Conservation (phyloP, 2,329 filamentous ascomycete species). For the Tolypocladium capitatum region DNA sequence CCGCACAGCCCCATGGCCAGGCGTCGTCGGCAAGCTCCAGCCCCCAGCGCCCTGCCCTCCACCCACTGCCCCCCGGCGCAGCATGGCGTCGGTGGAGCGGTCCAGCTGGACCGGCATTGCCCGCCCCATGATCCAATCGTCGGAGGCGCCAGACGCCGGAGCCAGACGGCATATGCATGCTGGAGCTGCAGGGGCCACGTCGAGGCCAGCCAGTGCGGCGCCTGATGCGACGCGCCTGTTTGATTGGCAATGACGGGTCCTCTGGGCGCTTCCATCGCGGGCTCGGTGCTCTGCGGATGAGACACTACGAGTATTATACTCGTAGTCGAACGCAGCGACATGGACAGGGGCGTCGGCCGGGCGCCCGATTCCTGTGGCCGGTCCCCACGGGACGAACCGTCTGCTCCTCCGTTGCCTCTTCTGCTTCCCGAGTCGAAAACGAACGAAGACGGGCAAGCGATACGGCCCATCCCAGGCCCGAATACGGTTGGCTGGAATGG, state of each 20-base stretch:
- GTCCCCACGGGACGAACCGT: no score
- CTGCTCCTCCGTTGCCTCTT: background rate
- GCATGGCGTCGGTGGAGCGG: background rate
- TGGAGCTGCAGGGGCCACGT: background rate
- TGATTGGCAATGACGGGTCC: background rate
- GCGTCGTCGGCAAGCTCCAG: background rate
- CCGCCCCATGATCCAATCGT: background rate
- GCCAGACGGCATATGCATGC: background rate
- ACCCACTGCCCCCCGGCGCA: no score
- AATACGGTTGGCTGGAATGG: background rate
- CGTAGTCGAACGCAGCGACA: no score
- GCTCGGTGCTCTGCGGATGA: background rate
- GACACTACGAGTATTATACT: no score
- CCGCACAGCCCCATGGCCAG: no score
- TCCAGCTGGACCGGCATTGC: background rate
- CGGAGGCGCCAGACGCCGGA: background rate
- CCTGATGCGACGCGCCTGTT: no score
- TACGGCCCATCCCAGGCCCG: background rate
- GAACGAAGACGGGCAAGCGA: background rate
- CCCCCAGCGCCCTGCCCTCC: background rate
- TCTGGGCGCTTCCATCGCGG: no score
- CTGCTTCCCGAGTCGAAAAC: background rate
- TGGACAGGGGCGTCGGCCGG: no score
- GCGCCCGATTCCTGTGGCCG: no score
- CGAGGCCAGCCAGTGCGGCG: no score